These are phyloP conservation scores for Phialophora tarda DNA, from an alignment of 2,329 filamentous ascomycete genomes.

Conservation along the genomic window DNA sequence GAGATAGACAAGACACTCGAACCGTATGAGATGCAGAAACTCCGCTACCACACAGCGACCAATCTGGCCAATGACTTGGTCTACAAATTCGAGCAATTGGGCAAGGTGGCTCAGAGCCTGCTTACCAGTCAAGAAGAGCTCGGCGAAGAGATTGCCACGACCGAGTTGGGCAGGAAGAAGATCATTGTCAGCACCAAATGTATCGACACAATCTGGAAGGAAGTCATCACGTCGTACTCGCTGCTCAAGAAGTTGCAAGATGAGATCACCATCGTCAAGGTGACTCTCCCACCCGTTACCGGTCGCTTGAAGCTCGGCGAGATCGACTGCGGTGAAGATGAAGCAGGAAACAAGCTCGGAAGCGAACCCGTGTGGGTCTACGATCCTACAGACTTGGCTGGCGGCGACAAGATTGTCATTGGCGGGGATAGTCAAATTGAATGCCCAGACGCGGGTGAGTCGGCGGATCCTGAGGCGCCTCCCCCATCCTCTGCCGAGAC, in stretches of 20 bases:
- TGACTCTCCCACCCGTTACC: constrained; percentile 2
- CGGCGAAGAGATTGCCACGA: constrained; percentile 9
- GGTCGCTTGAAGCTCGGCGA: background rate
- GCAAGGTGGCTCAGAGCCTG: constrained; percentile 18
- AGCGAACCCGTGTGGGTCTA: background rate
- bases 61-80: constrained; percentile 13
- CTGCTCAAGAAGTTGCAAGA: constrained; percentile 14
- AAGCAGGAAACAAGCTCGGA: background rate
- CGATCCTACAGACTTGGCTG: constrained; percentile 1
- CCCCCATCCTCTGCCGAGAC: background rate
- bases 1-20: background rate
- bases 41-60: background rate
- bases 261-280: background rate
- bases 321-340: background rate
- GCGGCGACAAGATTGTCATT: background rate
- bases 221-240: constrained; percentile 10
- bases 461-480: background rate
- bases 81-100: constrained; percentile 20
- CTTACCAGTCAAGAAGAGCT: constrained; percentile 21
- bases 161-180: constrained; percentile 14
- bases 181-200: constrained; percentile 26
- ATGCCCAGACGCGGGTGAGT: background rate
- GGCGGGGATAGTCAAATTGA: background rate
- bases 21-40: constrained; percentile 6
- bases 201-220: constrained; percentile 22